A percentile compares a stretch with the other conserved stretches of the same genome.
These are phyloP conservation scores for Aspergillus hortae DNA, from an alignment of 2,329 filamentous ascomycete species.

Conservation along the genomic window DNA sequence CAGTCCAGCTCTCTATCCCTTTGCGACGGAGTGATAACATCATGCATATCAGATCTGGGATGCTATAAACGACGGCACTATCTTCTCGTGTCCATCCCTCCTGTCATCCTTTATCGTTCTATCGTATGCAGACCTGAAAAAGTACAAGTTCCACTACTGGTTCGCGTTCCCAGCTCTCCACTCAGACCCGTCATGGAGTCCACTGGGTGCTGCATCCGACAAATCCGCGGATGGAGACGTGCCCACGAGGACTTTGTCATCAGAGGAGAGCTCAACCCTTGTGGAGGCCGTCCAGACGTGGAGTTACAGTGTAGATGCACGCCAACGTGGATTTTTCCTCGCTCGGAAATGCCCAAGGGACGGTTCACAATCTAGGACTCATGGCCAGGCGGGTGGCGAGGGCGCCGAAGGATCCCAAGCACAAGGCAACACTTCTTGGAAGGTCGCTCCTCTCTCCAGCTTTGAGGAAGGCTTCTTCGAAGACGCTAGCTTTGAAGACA, in stretches of 20 bases:
- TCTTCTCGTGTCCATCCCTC: conserved; percentile 90
- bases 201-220: conserved; percentile 30
- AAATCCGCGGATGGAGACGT: conserved; percentile 1
- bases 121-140: conserved; percentile 93
- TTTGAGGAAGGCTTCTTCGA: conserved; percentile 90
- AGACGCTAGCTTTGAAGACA: conserved; percentile 65
- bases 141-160: conserved; percentile 97
- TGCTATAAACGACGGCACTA: conserved; percentile 91
- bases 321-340: conserved; percentile 95
- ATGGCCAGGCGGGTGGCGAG: not conserved
- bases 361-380: not conserved
- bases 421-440: conserved; percentile 53
- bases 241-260: conserved; percentile 47
- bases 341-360: conserved; percentile 64
- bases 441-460: conserved; percentile 67
- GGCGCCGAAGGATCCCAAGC: not conserved
- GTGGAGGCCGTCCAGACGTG: conserved; percentile 84
- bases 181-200: conserved; percentile 79
- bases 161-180: conserved; percentile 94
- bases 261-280: conserved; percentile 70
- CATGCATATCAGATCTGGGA: conserved; percentile 80
- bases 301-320: conserved; percentile 74
- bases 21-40: conserved; percentile 9
- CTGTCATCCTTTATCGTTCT: conserved; percentile 85
- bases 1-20: conserved; percentile 21